Percentiles rank a stretch among this genome's conserved stretches.
phyloP scores from a whole-genome alignment of 768 basidiomycete genomes.

The Boletus subcaerulescens region DNA sequence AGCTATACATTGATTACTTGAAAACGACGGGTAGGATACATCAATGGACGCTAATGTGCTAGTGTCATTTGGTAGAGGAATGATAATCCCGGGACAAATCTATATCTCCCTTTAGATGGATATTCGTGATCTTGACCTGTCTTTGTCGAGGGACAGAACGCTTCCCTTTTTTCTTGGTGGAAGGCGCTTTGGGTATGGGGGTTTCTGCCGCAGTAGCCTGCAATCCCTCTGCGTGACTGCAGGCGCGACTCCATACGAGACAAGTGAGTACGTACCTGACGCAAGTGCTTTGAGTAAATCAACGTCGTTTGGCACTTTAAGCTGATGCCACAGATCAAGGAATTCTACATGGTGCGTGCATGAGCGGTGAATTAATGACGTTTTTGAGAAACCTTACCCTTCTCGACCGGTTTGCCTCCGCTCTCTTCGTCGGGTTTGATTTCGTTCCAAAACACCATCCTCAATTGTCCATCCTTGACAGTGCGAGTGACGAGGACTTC shows the following conservation, averaged over 20 bases:
- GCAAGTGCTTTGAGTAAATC: constrained; percentile 77
- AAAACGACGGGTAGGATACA: not conserved
- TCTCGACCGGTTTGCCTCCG: constrained; percentile 71
- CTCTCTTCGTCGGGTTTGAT: constrained; percentile 71
- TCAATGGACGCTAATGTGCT: not conserved
- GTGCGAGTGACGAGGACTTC: constrained; percentile 88
- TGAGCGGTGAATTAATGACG: not conserved
- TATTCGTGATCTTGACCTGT: constrained; percentile 82
- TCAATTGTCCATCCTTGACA: constrained; percentile 74
- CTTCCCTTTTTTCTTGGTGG: constrained; percentile 80
- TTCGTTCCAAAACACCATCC: constrained; percentile 91
- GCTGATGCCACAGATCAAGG: constrained; percentile 78
- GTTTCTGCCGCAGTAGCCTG: constrained; percentile 73
- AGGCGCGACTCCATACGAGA: not conserved
- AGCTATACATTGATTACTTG: not conserved
- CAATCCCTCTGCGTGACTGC: constrained; percentile 58
- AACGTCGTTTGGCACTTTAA: constrained; percentile 83
- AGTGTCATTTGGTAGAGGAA: constrained; percentile 17
- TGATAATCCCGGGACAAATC: constrained; percentile 78
- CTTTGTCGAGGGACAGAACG: constrained; percentile 71
- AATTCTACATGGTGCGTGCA: constrained; percentile 56
- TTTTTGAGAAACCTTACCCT: constrained; percentile 51
- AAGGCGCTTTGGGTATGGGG: constrained; percentile 50
- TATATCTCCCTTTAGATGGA: constrained; percentile 82
- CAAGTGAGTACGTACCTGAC: constrained; percentile 47